phyloP scores from a whole-genome alignment of 140 eudicot genomes.

The Ambrosia hybrid region DNA sequence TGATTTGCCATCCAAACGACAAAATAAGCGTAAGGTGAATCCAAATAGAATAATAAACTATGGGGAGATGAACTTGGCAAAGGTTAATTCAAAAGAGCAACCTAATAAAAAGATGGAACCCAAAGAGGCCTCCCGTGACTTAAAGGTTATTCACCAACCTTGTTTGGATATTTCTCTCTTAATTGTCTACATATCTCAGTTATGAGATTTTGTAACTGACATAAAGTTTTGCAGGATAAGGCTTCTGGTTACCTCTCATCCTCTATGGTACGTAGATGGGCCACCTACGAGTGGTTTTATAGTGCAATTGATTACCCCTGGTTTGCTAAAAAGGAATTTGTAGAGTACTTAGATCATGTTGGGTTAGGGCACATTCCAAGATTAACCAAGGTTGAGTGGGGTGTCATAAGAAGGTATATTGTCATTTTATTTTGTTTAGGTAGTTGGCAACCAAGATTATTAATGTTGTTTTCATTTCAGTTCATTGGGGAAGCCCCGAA shows the following conservation, averaged over 20 bases:
- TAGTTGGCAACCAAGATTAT: too few relatives aligned
- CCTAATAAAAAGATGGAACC: constrained; percentile 2
- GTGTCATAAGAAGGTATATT: constrained; percentile 90
- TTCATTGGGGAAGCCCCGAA: constrained; percentile 92
- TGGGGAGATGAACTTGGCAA: constrained; percentile 43
- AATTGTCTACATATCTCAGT: not conserved
- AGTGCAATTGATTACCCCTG: constrained; percentile 98
- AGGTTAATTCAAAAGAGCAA: constrained; percentile 36
- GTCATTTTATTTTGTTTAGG: not conserved
- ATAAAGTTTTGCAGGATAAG: constrained; percentile 48
- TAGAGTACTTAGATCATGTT: constrained; percentile 88
- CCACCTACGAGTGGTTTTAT: constrained; percentile 93
- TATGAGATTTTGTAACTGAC: constrained; percentile 7
- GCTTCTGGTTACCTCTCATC: constrained; percentile 63
- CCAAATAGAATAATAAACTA: too few relatives aligned
- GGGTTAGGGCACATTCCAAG: constrained; percentile 95
- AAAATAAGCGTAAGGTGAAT: too few relatives aligned
- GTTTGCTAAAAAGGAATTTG: constrained; percentile 96
- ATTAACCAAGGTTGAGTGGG: constrained; percentile 98
- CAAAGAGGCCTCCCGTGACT: constrained; percentile 28
- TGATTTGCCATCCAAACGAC: too few relatives aligned
- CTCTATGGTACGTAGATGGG: constrained; percentile 70
- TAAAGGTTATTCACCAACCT: constrained; percentile 45
- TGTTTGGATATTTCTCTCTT: not conserved
- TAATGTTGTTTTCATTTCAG: constrained; percentile 56